Evolutionary conservation across 2,329 filamentous ascomycete species (phyloP).

Genomic region (Neofusicoccum parvum): DNA sequence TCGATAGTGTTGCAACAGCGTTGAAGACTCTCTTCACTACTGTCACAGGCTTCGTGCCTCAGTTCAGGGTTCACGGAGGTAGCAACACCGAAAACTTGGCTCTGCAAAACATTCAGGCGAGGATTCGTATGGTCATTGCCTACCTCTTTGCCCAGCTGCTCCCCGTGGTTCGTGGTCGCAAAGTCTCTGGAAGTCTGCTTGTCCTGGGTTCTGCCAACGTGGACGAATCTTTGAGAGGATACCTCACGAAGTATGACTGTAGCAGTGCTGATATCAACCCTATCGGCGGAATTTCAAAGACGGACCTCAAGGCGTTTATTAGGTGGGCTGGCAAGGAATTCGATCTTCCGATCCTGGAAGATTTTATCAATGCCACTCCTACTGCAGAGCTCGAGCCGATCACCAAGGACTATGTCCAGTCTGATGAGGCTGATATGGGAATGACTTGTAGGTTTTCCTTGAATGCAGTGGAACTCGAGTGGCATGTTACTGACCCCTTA

Average conservation of each 20-base stretch:
- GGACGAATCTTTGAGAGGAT: constrained; percentile 52
- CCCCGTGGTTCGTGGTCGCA: constrained; percentile 59
- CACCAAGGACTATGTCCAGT: constrained; percentile 62
- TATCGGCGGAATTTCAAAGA: constrained; percentile 64
- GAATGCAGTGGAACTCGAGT: too few relatives aligned
- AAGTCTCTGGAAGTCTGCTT: constrained; percentile 61
- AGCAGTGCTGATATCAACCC: constrained; percentile 56
- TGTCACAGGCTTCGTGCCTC: constrained; percentile 62
- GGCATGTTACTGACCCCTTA: not conserved
- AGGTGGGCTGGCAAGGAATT: constrained; percentile 58
- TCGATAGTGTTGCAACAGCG: constrained; percentile 67
- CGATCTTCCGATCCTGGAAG: constrained; percentile 63
- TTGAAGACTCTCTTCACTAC: constrained; percentile 61
- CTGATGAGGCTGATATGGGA: constrained; percentile 58
- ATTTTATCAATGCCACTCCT: constrained; percentile 60
- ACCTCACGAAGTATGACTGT: constrained; percentile 74
- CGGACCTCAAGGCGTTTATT: constrained; percentile 72
- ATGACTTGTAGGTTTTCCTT: constrained; percentile 33
- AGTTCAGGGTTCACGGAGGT: constrained; percentile 67
- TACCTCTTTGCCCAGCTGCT: constrained; percentile 67
- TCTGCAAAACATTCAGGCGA: constrained; percentile 69
- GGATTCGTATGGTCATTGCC: constrained; percentile 65
- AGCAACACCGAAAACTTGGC: constrained; percentile 63
- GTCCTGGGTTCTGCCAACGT: constrained; percentile 71
- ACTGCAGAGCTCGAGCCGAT: constrained; percentile 63